Percentiles rank a stretch among this genome's conserved stretches.
These are phyloP conservation scores for Strobilomyces confusus DNA, from an alignment of 768 basidiomycete species.

Conservation along the genomic window DNA sequence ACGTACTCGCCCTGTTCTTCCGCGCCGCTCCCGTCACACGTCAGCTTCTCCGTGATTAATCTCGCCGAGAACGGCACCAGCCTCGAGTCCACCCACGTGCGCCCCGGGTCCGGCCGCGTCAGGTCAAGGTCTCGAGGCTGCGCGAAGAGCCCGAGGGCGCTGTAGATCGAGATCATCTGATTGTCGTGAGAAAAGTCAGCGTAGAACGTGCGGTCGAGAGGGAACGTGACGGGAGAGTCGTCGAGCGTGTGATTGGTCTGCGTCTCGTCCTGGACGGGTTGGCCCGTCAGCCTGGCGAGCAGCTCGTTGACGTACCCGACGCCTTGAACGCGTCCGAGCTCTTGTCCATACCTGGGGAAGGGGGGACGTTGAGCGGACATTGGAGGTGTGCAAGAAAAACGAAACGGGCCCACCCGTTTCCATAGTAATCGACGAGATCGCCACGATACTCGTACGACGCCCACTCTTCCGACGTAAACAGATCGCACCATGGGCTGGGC, in stretches of 20 bases:
- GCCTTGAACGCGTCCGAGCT: constrained; percentile 68
- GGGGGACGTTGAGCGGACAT: not conserved
- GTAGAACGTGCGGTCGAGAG: constrained; percentile 60
- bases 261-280: constrained; percentile 61
- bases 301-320: constrained; percentile 88
- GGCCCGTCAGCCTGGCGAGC: constrained; percentile 65
- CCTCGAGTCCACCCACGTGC: constrained; percentile 49
- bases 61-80: constrained; percentile 71
- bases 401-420: constrained; percentile 49
- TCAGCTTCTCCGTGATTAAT: constrained; percentile 67
- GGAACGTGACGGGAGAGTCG: constrained; percentile 61
- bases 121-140: constrained; percentile 27
- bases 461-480: constrained; percentile 63
- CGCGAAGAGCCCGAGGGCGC: constrained; percentile 51
- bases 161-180: constrained; percentile 70
- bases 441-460: constrained; percentile 57
- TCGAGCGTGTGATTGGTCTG: constrained; percentile 77
- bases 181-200: constrained; percentile 87
- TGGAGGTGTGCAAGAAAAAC: no score
- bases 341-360: constrained; percentile 54
- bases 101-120: constrained; percentile 7
- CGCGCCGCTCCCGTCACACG: constrained; percentile 32
- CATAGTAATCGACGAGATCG: constrained; percentile 74
- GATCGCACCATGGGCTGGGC: constrained; percentile 59
- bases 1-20: constrained; percentile 43